Evolutionary conservation across 2,329 filamentous ascomycete species (phyloP), one percentile per base, ranked within the genome.

Genomic region (Beauveria sp.): DNA sequence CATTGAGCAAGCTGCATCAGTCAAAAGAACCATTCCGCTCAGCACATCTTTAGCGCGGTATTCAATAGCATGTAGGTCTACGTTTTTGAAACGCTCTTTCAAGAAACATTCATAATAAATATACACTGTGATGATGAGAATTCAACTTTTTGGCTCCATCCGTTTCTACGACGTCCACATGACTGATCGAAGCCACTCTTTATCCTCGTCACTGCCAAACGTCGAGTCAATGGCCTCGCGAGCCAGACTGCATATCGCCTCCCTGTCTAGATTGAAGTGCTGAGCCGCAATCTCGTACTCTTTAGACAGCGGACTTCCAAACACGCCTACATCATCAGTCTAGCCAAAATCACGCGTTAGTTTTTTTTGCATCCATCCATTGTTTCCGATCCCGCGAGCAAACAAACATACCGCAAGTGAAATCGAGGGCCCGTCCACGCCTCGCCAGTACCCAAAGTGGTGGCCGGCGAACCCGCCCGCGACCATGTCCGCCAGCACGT

Each of bases 251-350:
- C 84, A 77, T 1, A 83, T 75, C 18, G 80, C 76, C 5, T 68
- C 62, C 3, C 70, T 70, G 14, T 68, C 70, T 7, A 94, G 77
- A 0, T 73, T 70, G 67, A 94, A 94, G 69, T 92, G 85, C 65
- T 86, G 73, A 1, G 88, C 85, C 3, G 89, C 88, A 2, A 94
- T 81, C 8, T 79, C 75, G 71, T 92, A 93, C 71, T 96, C 91
- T 66, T 91, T 86, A 0, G 89, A 92, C 4, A 92, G 73, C 0
- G 84, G 79, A 68, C 88, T 92, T 55, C 86, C 87, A 67, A 94
- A 94, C 24, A 94, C 84, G 2, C 90, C 91, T 10, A 93, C 87
- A 67, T 94, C 90, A 69, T 94, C 91, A 1, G 90, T 94, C 88
- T 92, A 37, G 1, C 34, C 12, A 37, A 37, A 16, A 6, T 14